A percentile compares a stretch with the other conserved stretches of the same genome.
These are phyloP conservation scores for Coniferiporia weirii DNA, from an alignment of 1,284 basidiomycete genomes.

Conservation along the genomic window DNA sequence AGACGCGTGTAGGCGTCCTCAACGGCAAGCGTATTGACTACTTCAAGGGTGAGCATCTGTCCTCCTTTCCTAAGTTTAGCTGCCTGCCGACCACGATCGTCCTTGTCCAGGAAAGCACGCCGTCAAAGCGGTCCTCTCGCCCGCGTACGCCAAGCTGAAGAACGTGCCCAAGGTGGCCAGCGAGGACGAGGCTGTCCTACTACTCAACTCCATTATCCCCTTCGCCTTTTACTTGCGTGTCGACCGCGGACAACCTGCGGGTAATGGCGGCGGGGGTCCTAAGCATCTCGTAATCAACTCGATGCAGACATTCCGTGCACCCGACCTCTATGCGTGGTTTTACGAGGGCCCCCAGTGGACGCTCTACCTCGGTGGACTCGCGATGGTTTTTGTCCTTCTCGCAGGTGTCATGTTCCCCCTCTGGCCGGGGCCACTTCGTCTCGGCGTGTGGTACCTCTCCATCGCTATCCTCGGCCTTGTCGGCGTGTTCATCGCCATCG, in stretches of 20 bases:
- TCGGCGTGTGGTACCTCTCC: constrained; percentile 95
- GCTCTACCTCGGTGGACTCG: constrained; percentile 86
- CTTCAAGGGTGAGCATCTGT: constrained; percentile 78
- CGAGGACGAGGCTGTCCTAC: constrained; percentile 72
- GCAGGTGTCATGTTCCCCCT: constrained; percentile 99
- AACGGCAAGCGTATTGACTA: constrained; percentile 96
- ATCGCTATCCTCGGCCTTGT: constrained; percentile 87
- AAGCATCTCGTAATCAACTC: constrained; percentile 80
- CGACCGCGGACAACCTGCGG: constrained; percentile 52
- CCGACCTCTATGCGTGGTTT: constrained; percentile 94
- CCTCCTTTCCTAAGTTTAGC: constrained; percentile 3
- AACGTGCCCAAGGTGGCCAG: constrained; percentile 73
- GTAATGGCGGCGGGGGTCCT: constrained; percentile 65
- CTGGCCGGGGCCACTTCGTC: constrained; percentile 91
- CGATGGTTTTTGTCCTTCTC: constrained; percentile 92
- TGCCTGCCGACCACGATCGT: constrained; percentile 14
- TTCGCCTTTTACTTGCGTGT: constrained; percentile 89
- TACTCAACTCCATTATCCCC: constrained; percentile 74
- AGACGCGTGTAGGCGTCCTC: constrained; percentile 84
- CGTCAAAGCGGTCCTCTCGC: constrained; percentile 86
- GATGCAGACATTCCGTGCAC: constrained; percentile 74
- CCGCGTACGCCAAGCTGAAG: constrained; percentile 87
- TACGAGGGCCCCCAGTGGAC: constrained; percentile 93
- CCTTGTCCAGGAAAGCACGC: constrained; percentile 75
- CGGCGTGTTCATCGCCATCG: constrained; percentile 87